Conservation (phyloP, 352 stramenopile species). For the Pythium aquatile region DNA sequence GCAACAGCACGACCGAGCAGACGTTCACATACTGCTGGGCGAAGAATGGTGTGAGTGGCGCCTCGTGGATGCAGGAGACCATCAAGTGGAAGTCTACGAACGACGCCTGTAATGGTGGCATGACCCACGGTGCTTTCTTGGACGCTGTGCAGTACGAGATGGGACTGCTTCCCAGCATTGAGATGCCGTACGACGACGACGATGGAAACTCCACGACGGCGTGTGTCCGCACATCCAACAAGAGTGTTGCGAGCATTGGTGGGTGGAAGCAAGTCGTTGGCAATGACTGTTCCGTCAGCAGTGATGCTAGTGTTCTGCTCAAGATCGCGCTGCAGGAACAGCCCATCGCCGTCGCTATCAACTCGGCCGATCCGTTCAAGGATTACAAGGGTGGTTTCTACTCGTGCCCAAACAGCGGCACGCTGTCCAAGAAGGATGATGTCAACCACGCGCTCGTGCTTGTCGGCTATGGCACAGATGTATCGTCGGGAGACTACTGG, state of each 20-base stretch:
- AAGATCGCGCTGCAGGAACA: slow-evolving; percentile 53
- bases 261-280: slow-evolving; percentile 68
- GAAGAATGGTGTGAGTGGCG: slow-evolving; percentile 36
- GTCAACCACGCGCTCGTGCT: slow-evolving; percentile 78
- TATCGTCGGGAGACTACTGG: slow-evolving; percentile 65
- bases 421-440: slow-evolving; percentile 59
- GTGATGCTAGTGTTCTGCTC: slow-evolving; percentile 51
- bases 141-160: slow-evolving; percentile 60
- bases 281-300: slow-evolving; percentile 50
- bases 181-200: slow-evolving; percentile 69
- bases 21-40: slow-evolving; percentile 81
- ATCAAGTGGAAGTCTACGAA: slow-evolving; percentile 81
- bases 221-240: slow-evolving; percentile 40
- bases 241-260: slow-evolving; percentile 69
- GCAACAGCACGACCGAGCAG: slow-evolving; percentile 57
- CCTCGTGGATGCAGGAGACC: slow-evolving; percentile 52
- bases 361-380: slow-evolving; percentile 68
- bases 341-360: slow-evolving; percentile 75
- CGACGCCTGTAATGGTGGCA: slow-evolving; percentile 74
- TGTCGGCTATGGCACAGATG: slow-evolving; percentile 70
- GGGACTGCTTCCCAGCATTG: slow-evolving; percentile 66
- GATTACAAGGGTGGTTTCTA: slow-evolving; percentile 72
- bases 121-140: slow-evolving; percentile 80
- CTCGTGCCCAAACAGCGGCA: slow-evolving; percentile 62
- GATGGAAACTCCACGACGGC: slow-evolving; percentile 29